Percentiles rank a stretch among this genome's conserved stretches.
phyloP scores from a whole-genome alignment of 768 basidiomycete species.

The Hypholoma sublateritium region DNA sequence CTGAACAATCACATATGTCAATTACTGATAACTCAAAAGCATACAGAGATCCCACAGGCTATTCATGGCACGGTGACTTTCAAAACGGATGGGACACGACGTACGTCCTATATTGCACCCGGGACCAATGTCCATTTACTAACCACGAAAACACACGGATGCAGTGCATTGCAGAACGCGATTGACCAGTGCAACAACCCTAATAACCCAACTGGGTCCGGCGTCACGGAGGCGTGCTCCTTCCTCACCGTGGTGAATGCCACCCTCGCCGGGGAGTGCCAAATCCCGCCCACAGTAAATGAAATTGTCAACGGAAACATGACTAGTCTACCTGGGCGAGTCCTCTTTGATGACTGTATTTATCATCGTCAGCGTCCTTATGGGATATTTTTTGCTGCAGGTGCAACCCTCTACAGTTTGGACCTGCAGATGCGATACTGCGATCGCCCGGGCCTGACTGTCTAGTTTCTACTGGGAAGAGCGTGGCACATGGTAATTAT shows the following conservation, averaged over 20 bases:
- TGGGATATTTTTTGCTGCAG: constrained; percentile 13
- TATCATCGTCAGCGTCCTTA: not conserved
- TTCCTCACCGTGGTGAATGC: constrained; percentile 34
- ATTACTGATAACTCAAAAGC: not conserved
- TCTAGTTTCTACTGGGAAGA: constrained; percentile 8
- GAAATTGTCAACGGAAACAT: constrained; percentile 24
- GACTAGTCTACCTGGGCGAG: constrained; percentile 29
- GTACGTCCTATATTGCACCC: constrained; percentile 6
- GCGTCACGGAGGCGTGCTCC: constrained; percentile 38
- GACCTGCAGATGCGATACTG: constrained; percentile 37
- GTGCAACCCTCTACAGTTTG: constrained; percentile 39
- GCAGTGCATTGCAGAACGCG: constrained; percentile 41
- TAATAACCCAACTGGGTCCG: constrained; percentile 33
- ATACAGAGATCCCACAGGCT: constrained; percentile 53
- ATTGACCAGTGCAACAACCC: constrained; percentile 45
- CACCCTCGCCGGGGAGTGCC: constrained; percentile 28
- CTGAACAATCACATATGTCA: not conserved
- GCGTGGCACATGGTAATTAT: not conserved
- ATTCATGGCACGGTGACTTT: constrained; percentile 47
- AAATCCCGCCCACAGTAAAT: constrained; percentile 29
- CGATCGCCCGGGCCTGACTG: constrained; percentile 27
- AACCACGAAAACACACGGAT: not conserved
- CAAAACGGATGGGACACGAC: constrained; percentile 50
- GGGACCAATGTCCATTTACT: not conserved
- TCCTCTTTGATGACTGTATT: not conserved